Conservation (phyloP, 2,329 filamentous ascomycete species). For the Botrytis cinerea region DNA sequence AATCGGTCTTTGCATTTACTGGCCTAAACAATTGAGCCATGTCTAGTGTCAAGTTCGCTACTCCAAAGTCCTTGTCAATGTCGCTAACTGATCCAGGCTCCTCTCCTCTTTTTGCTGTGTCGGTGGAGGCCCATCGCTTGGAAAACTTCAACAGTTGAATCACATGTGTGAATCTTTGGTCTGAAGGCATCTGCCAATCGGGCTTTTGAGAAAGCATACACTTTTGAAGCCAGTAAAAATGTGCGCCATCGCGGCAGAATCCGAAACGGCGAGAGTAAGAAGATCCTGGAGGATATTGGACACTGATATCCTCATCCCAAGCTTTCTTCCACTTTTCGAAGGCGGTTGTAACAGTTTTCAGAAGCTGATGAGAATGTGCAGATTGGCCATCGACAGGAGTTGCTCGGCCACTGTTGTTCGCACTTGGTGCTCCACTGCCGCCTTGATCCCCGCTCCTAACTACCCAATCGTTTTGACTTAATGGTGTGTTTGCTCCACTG, state of each 20-base stretch:
- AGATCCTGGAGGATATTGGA: conserved; percentile 63
- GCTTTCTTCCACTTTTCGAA: conserved; percentile 71
- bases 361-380: conserved; percentile 48
- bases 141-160: conserved; percentile 63
- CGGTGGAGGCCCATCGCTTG: conserved; percentile 60
- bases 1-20: conserved; percentile 49
- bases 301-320: conserved; percentile 70
- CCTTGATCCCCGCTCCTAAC: conserved; percentile 47
- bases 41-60: conserved; percentile 65
- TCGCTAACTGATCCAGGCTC: conserved; percentile 68
- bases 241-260: conserved; percentile 70
- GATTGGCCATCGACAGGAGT: conserved; percentile 48
- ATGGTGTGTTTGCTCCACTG: conserved; percentile 56
- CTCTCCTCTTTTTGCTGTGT: conserved; percentile 65
- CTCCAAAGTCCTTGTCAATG: conserved; percentile 67
- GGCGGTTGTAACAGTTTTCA: conserved; percentile 53
- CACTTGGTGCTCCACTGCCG: conserved; percentile 47
- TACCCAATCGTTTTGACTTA: conserved; percentile 61
- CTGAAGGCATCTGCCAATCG: conserved; percentile 58
- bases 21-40: conserved; percentile 72
- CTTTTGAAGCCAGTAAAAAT: conserved; percentile 72
- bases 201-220: conserved; percentile 62
- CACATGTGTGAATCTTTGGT: conserved; percentile 60
- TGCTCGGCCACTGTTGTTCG: conserved; percentile 49
- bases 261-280: conserved; percentile 62